Conservation (phyloP, 2,329 filamentous ascomycete genomes). For the Penicillium sp. region DNA sequence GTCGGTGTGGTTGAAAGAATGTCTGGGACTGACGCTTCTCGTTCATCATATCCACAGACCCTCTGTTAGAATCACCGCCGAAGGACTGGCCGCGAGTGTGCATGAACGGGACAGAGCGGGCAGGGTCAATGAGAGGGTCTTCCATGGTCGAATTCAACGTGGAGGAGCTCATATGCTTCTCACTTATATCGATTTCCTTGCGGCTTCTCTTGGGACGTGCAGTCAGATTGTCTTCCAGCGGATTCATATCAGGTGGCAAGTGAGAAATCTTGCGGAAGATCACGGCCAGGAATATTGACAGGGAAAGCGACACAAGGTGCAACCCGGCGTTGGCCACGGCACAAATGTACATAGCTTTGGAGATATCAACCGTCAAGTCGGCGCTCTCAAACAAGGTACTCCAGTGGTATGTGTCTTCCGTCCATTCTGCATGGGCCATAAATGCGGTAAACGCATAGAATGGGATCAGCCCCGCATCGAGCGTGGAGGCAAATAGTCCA, state of each 20-base stretch:
- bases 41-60: conserved; percentile 48
- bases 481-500: conserved; percentile 74
- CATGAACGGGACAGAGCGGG: conserved; percentile 69
- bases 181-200: conserved; percentile 61
- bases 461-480: conserved; percentile 66
- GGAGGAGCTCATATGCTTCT: conserved; percentile 61
- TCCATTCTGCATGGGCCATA: conserved; percentile 53
- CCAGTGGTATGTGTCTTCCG: conserved; percentile 56
- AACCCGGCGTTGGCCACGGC: conserved; percentile 64
- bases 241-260: conserved; percentile 93
- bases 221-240: conserved; percentile 81
- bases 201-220: conserved; percentile 68
- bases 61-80: conserved; percentile 54
- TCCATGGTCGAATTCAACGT: conserved; percentile 45
- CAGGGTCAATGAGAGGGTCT: conserved; percentile 43
- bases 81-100: conserved; percentile 69
- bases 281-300: conserved; percentile 72
- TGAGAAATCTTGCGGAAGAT: conserved; percentile 78
- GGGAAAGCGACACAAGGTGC: conserved; percentile 66
- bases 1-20: conserved; percentile 42
- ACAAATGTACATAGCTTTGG: conserved; percentile 66
- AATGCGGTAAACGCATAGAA: conserved; percentile 62
- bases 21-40: conserved; percentile 50
- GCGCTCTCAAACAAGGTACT: conserved; percentile 63
- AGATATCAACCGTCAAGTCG: conserved; percentile 57